Conservation (phyloP, 768 basidiomycete species). For the Phanerochaete sordida region DNA sequence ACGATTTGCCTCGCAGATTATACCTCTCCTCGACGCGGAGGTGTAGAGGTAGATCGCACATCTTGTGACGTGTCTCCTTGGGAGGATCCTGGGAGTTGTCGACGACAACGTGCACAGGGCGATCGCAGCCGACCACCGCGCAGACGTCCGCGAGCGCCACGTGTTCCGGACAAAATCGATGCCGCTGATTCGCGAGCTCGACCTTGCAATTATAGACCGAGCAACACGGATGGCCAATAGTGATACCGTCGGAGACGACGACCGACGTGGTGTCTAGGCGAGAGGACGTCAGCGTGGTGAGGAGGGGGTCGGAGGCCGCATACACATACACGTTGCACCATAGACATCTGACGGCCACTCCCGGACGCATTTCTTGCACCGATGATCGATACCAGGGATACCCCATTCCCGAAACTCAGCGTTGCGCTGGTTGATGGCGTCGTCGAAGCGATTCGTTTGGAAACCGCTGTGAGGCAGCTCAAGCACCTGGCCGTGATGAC, state of each 20-base stretch:
- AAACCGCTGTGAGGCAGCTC: constrained; percentile 20
- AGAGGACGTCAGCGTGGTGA: too few relatives aligned
- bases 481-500: constrained; percentile 5
- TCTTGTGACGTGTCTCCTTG: background rate
- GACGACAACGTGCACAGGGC: constrained; percentile 4
- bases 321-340: too few relatives aligned
- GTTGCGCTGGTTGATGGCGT: constrained; percentile 24
- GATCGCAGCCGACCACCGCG: constrained; percentile 15
- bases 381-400: constrained; percentile 27
- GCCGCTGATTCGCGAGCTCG: constrained; percentile 2
- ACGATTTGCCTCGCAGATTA: too few relatives aligned
- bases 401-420: constrained; percentile 18
- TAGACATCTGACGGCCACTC: too few relatives aligned
- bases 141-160: background rate
- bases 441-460: constrained; percentile 22
- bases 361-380: constrained; percentile 28
- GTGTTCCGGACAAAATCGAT: background rate
- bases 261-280: constrained; percentile 8
- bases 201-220: constrained; percentile 13
- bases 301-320: background rate
- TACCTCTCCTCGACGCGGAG: too few relatives aligned
- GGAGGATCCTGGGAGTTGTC: background rate
- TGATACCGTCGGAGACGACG: constrained; percentile 25
- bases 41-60: too few relatives aligned
- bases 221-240: constrained; percentile 25